Evolutionary conservation across 805 yeast genomes (phyloP).

Genomic region (Ogataea corticis): DNA sequence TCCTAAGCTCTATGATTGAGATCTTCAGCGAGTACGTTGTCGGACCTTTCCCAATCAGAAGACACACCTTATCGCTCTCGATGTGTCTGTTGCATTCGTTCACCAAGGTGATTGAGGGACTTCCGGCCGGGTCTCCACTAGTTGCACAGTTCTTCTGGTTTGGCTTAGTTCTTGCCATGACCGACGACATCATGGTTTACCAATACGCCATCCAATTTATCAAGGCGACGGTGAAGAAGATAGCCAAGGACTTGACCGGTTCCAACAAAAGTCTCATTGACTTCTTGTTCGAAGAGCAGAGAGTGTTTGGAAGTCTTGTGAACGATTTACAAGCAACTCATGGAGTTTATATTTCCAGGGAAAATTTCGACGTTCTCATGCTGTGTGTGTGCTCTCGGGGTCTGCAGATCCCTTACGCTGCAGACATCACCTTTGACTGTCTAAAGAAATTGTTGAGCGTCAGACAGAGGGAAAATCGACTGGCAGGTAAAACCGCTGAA

Average conservation of each 20-base stretch:
- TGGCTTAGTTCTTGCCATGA: slow-evolving; percentile 26
- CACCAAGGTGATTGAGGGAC: slow-evolving; percentile 49
- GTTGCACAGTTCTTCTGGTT: slow-evolving; percentile 54
- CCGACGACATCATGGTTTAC: slow-evolving; percentile 30
- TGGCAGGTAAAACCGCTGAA: slow-evolving; percentile 14
- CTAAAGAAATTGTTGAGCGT: slow-evolving; percentile 44
- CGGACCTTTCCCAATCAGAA: slow-evolving; percentile 12
- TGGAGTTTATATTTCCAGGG: slow-evolving; percentile 39
- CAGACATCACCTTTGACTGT: slow-evolving; percentile 47
- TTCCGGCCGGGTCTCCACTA: slow-evolving; percentile 45
- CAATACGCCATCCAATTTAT: slow-evolving; percentile 37
- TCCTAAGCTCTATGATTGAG: slow-evolving; percentile 26
- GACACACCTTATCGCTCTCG: slow-evolving; percentile 29
- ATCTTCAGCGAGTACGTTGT: slow-evolving; percentile 30
- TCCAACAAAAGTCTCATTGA: slow-evolving; percentile 31
- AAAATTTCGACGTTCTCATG: slow-evolving; percentile 54
- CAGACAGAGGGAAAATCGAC: slow-evolving; percentile 37
- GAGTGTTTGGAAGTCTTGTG: slow-evolving; percentile 43
- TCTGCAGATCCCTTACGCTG: slow-evolving; percentile 55
- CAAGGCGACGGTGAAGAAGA: slow-evolving; percentile 36
- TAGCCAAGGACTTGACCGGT: slow-evolving; percentile 33
- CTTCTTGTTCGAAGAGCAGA: slow-evolving; percentile 33
- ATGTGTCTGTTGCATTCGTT: slow-evolving; percentile 46
- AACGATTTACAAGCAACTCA: slow-evolving; percentile 43
- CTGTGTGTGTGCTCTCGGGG: slow-evolving; percentile 55